phyloP scores from a whole-genome alignment of 768 basidiomycete species.

The Rubroboletus satanas region DNA sequence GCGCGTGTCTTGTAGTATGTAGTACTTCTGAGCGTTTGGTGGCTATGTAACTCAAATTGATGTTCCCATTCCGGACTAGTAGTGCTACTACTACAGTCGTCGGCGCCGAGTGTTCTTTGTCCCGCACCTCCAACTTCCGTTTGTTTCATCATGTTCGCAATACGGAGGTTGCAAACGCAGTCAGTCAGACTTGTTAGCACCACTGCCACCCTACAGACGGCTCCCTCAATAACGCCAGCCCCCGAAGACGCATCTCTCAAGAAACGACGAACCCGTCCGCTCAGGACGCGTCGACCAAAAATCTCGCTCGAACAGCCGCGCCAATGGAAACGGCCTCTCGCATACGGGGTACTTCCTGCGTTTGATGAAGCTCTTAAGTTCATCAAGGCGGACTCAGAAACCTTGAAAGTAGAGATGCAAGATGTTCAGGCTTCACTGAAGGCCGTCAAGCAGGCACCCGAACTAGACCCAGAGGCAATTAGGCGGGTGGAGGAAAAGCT shows the following conservation, averaged over 20 bases:
- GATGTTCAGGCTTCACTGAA: slow-evolving; percentile 18
- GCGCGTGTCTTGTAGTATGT: not conserved
- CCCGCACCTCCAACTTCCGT: not conserved
- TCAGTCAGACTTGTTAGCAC: slow-evolving; percentile 7
- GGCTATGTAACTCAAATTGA: not conserved
- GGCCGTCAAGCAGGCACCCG: slow-evolving; percentile 21
- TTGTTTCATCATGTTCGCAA: slow-evolving; percentile 15
- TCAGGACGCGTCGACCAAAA: slow-evolving; percentile 41
- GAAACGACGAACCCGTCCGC: slow-evolving; percentile 10
- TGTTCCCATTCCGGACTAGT: not conserved
- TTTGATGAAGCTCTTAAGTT: slow-evolving; percentile 83
- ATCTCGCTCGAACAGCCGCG: slow-evolving; percentile 52
- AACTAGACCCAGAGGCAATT: slow-evolving; percentile 36
- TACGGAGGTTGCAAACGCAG: slow-evolving; percentile 10
- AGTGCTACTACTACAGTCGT: not conserved
- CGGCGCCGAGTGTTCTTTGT: not conserved
- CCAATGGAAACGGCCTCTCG: slow-evolving; percentile 63
- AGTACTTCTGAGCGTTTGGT: too few species aligned
- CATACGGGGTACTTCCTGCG: slow-evolving; percentile 60
- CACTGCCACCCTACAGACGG: slow-evolving; percentile 2
- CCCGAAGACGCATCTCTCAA: slow-evolving; percentile 1
- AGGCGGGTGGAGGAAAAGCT: slow-evolving; percentile 47
- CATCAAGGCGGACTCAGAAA: slow-evolving; percentile 58
- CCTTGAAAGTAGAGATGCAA: slow-evolving; percentile 36
- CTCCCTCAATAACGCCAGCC: slow-evolving; percentile 2